These are phyloP conservation scores for Pythium chondricola DNA, from an alignment of 352 stramenopile species.

Conservation along the genomic window DNA sequence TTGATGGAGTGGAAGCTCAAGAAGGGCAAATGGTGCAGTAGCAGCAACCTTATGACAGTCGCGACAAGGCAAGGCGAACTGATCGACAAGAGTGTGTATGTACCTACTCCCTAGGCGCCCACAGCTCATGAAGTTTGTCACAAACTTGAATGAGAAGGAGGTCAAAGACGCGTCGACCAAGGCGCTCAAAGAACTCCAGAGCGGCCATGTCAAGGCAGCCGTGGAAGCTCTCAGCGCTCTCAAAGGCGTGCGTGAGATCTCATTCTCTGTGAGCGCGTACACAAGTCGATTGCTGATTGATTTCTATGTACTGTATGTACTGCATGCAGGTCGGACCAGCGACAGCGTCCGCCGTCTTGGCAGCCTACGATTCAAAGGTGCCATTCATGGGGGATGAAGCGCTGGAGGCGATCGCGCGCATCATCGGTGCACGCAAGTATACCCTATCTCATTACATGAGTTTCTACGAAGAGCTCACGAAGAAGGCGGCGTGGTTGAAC, in stretches of 20 bases:
- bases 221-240: constrained; percentile 46
- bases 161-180: constrained; percentile 41
- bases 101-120: constrained; percentile 34
- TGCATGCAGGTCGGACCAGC: constrained; percentile 55
- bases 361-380: constrained; percentile 54
- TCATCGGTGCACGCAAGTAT: constrained; percentile 75
- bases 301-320: not conserved
- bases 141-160: constrained; percentile 28
- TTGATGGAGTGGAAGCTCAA: constrained; percentile 85
- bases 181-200: constrained; percentile 37
- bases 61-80: not conserved
- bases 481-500: constrained; percentile 49
- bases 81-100: not conserved
- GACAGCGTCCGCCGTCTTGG: constrained; percentile 64
- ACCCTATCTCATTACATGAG: constrained; percentile 64
- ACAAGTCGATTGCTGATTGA: not conserved
- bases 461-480: constrained; percentile 44
- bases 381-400: constrained; percentile 82
- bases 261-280: too few relatives aligned
- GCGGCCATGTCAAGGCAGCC: constrained; percentile 28
- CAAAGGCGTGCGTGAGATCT: constrained; percentile 49
- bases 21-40: constrained; percentile 70
- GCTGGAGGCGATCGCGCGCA: constrained; percentile 53
- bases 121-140: constrained; percentile 70
- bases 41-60: not conserved